Conservation (phyloP, 2,329 filamentous ascomycete genomes). For the Botryotinia convoluta region DNA sequence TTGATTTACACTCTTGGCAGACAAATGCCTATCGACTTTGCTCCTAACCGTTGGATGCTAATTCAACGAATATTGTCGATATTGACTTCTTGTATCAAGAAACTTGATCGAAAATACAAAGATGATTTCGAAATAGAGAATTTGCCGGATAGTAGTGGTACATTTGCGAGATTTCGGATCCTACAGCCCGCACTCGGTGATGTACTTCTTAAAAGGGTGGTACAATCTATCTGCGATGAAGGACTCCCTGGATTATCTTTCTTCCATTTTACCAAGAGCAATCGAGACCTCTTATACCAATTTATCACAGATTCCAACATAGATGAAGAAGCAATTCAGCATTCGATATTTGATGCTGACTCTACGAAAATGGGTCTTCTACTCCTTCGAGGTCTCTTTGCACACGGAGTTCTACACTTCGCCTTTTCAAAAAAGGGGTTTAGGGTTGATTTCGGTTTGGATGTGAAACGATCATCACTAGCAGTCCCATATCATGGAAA, state of each 20-base stretch:
- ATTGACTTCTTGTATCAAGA: conserved; percentile 38
- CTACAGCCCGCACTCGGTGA: conserved; percentile 40
- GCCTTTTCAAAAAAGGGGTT: conserved; percentile 57
- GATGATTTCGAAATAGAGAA: conserved; percentile 44
- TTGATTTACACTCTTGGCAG: conserved; percentile 61
- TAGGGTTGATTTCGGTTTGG: conserved; percentile 62
- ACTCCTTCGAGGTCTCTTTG: conserved; percentile 55
- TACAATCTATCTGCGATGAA: conserved; percentile 42
- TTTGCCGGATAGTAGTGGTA: conserved; percentile 32
- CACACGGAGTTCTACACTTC: conserved; percentile 53
- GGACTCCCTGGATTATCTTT: conserved; percentile 47
- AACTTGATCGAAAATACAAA: conserved; percentile 39
- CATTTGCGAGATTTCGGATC: conserved; percentile 51
- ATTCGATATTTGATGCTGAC: conserved; percentile 30
- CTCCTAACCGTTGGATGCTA: conserved; percentile 54
- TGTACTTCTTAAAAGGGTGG: conserved; percentile 39
- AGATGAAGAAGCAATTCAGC: conserved; percentile 21
- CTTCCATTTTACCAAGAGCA: conserved; percentile 9
- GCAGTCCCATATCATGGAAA: conserved; percentile 61
- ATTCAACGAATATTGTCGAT: conserved; percentile 53
- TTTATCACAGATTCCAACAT: conserved; percentile 14
- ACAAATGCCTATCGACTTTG: conserved; percentile 50
- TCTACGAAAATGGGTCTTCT: conserved; percentile 42
- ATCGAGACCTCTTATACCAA: conserved; percentile 7
- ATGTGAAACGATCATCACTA: conserved; percentile 47